phyloP scores from a whole-genome alignment of 805 yeast genomes.

The Hanseniaspora hatyaiensis region DNA sequence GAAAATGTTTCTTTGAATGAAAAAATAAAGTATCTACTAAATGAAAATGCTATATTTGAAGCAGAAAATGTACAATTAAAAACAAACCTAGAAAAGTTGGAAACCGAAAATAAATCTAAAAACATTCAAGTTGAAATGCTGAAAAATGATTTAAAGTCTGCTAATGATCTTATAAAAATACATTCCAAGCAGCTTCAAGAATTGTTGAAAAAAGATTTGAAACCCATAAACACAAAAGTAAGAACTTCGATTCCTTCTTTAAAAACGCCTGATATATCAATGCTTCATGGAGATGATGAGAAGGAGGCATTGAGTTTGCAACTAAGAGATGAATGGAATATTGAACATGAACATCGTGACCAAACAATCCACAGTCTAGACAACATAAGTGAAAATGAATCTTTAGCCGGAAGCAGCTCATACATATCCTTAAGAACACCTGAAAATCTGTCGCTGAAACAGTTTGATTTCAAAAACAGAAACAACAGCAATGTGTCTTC shows the following conservation, averaged over 20 bases:
- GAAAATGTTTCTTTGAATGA: constrained; percentile 12
- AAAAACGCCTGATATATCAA: constrained; percentile 21
- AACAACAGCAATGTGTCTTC: constrained; percentile 2
- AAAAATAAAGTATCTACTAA: too few relatives aligned
- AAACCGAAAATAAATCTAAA: neutral
- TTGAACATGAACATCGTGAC: neutral
- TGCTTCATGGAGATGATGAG: constrained; percentile 20
- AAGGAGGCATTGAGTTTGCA: constrained; percentile 23
- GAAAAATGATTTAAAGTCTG: neutral
- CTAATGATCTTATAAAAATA: constrained; percentile 14
- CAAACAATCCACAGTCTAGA: neutral
- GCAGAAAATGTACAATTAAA: constrained; percentile 9
- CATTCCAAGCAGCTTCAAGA: constrained; percentile 18
- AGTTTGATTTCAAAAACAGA: constrained; percentile 9
- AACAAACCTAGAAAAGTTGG: neutral
- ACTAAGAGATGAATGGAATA: constrained; percentile 24
- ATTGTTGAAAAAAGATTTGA: constrained; percentile 14
- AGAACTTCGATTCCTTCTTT: constrained; percentile 23
- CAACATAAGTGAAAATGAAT: constrained; percentile 3
- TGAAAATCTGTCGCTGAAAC: too few relatives aligned
- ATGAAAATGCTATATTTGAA: neutral
- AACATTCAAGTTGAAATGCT: neutral
- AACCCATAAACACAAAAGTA: constrained; percentile 7
- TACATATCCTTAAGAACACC: too few relatives aligned
- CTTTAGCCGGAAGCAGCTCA: neutral